Evolutionary conservation across 108 stramenopile species (phyloP), one percentile per base, ranked within the genome.

Genomic region (Stephanodiscus minutulus): DNA sequence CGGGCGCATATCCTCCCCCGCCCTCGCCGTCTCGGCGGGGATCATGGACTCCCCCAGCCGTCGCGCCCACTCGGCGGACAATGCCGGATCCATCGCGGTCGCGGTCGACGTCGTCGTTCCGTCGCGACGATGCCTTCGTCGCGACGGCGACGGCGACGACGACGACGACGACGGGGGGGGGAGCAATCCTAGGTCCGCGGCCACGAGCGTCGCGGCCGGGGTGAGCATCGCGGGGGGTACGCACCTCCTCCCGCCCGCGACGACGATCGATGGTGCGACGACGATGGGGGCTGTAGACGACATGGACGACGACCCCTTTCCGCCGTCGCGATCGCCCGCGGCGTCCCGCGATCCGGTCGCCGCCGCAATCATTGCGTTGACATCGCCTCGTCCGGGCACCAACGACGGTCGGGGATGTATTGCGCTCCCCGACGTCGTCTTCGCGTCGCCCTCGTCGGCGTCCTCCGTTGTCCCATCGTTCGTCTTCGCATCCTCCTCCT

Each of bases 1-100:
- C 9, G 87, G 84, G 25, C 93, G 61, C 67, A 88, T 78, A 36
- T 88, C 76, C 83, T 94, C 93, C 49, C 69, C 54, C 15, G 67
- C 53, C 67, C 93, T 70, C 5, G 73, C 57, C 21, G 74, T 47
- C 73, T 90, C 89, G 21, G 86, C 88, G 1, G 82, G 75, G 21
- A 72, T 46, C 74, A 93, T 78, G 17, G 75, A 60, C 52, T 86
- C 64, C 7, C 89, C 12, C 54, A 55, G 29, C 31, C 61, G 59
- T 10, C 25, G n/a, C 0, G 87, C 86, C 92, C 92, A 93, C 49
- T 81, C 57, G 21, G 65, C n/a, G 10, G 91, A 76, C 27, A 88
- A 57, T 0, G 50, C 64, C 7, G 70, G 64, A 68, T 89, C 86
- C 50, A 90, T 66, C 37, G 59, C 47, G 18, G 72, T 74, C 12